Evolutionary conservation across 208 protist species (phyloP).

Genomic region (Leishmania amazonensis): DNA sequence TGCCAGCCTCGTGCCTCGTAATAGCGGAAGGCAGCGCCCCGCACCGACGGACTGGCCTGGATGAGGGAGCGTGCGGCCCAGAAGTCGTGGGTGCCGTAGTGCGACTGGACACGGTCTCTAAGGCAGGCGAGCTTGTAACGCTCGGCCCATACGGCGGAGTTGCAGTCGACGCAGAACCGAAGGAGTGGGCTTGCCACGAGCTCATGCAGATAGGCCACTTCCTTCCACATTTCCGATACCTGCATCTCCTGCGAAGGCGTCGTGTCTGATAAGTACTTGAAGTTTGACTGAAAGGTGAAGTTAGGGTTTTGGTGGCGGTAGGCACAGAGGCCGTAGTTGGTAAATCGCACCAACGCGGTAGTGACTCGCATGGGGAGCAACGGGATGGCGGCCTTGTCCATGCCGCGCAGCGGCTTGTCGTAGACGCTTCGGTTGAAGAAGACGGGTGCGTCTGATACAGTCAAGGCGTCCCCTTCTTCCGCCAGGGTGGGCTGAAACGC

Average conservation of each 20-base stretch:
- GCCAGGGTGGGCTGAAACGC: constrained; percentile 15
- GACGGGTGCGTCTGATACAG: not conserved
- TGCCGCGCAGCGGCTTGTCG: constrained; percentile 17
- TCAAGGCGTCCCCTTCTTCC: constrained; percentile 8
- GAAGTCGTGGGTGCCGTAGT: constrained; percentile 52
- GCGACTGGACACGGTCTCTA: not conserved
- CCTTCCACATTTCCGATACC: not conserved
- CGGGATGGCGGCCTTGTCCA: not conserved
- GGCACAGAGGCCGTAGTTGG: constrained; percentile 48
- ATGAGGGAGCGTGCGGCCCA: constrained; percentile 60
- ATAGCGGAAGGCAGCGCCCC: constrained; percentile 31
- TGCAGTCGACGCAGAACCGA: constrained; percentile 46
- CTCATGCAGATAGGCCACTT: constrained; percentile 22
- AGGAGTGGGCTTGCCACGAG: constrained; percentile 51
- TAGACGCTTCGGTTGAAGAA: constrained; percentile 36
- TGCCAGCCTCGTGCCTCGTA: constrained; percentile 17
- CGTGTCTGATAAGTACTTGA: constrained; percentile 10
- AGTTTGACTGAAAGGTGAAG: constrained; percentile 30
- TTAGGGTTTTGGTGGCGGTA: constrained; percentile 36
- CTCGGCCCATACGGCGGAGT: constrained; percentile 6
- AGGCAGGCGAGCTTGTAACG: constrained; percentile 34
- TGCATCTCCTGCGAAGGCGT: not conserved
- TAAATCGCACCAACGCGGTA: constrained; percentile 4
- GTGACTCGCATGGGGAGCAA: constrained; percentile 3
- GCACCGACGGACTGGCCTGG: constrained; percentile 27